phyloP scores from a whole-genome alignment of 164 flowering plant genomes.

The Cinnamomum chago region DNA sequence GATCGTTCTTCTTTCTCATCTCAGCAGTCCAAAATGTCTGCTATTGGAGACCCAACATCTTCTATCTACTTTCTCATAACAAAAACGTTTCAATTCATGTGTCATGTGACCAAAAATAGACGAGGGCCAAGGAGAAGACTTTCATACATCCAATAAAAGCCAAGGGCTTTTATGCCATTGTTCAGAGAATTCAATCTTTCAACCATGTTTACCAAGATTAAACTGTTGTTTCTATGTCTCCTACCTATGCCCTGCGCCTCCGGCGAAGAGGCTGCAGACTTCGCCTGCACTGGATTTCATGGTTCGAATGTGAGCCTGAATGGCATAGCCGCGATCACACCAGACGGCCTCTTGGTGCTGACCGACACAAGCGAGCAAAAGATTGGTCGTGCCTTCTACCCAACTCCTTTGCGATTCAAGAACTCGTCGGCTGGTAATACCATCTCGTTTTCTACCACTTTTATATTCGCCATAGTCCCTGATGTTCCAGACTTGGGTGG shows the following conservation, averaged over 20 bases:
- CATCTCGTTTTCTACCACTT: conserved; percentile 52
- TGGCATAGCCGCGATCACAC: conserved; percentile 34
- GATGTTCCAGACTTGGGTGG: conserved; percentile 41
- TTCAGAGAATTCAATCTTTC: too few species aligned
- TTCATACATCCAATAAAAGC: too few species aligned
- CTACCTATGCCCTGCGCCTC: neutral
- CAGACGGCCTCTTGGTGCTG: conserved; percentile 34
- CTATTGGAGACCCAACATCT: too few species aligned
- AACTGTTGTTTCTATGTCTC: neutral
- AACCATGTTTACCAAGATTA: neutral
- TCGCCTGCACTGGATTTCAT: conserved; percentile 40
- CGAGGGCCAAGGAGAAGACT: too few species aligned
- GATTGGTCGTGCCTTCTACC: conserved; percentile 44
- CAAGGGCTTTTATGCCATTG: too few species aligned
- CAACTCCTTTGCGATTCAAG: conserved; percentile 35
- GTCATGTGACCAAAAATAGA: too few species aligned
- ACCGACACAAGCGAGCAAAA: conserved; percentile 27
- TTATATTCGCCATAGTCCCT: conserved; percentile 46
- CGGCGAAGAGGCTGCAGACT: neutral
- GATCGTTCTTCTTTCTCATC: too few species aligned
- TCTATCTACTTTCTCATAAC: too few species aligned
- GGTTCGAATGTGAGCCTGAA: conserved; percentile 30
- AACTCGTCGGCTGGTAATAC: conserved; percentile 16
- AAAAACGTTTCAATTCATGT: too few species aligned
- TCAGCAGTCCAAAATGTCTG: too few species aligned